These are phyloP conservation scores for Leptomonas pyrrhocoris DNA, from an alignment of 208 protist genomes.

Conservation along the genomic window DNA sequence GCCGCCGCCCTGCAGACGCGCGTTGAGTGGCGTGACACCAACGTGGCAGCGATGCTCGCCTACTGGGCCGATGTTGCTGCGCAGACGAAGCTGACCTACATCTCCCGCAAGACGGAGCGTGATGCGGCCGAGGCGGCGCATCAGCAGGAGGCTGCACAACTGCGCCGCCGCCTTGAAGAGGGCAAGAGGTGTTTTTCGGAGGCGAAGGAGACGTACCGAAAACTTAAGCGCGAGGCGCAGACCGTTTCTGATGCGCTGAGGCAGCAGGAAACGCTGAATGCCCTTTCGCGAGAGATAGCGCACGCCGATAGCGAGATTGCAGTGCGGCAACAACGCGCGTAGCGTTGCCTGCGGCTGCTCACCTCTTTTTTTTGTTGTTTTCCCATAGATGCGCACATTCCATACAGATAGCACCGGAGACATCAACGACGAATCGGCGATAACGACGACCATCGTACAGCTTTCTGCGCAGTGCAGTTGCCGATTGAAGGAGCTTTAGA, in stretches of 20 bases:
- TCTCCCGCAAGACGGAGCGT: constrained; percentile 31
- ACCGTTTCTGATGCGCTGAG: constrained; percentile 20
- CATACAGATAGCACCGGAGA: too few species aligned
- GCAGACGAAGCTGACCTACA: constrained; percentile 36
- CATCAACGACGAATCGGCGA: too few species aligned
- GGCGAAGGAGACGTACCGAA: constrained; percentile 6
- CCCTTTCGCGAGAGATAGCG: constrained; percentile 19
- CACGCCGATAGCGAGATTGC: constrained; percentile 29
- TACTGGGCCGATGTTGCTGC: constrained; percentile 46
- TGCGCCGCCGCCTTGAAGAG: constrained; percentile 31
- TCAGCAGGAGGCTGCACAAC: constrained; percentile 34
- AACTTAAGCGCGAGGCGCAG: constrained; percentile 24
- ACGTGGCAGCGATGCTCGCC: constrained; percentile 34
- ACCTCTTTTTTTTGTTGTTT: neutral
- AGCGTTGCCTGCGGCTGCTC: neutral
- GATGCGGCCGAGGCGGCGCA: constrained; percentile 3
- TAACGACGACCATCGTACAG: too few species aligned
- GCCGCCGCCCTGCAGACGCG: constrained; percentile 29
- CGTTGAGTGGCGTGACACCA: constrained; percentile 47
- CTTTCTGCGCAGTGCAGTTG: too few species aligned
- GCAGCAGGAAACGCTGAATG: constrained; percentile 19
- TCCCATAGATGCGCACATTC: too few species aligned
- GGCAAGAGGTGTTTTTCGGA: constrained; percentile 29
- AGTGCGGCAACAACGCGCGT: neutral
- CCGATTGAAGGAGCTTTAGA: too few species aligned